Conservation (phyloP, 2,329 filamentous ascomycete species). For the Cordyceps pruinosa region DNA sequence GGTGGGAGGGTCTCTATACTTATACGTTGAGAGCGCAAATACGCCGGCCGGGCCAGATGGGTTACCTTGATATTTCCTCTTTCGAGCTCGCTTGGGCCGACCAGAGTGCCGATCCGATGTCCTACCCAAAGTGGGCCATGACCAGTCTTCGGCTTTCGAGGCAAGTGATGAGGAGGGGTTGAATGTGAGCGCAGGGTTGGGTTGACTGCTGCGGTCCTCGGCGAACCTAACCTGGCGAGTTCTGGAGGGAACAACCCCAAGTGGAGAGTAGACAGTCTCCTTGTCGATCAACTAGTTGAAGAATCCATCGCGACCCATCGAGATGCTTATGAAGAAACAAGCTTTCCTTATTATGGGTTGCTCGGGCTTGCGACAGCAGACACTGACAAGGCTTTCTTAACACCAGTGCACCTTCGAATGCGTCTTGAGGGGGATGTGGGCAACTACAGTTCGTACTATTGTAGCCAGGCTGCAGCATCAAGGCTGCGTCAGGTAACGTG, state of each 20-base stretch:
- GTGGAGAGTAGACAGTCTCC: not conserved
- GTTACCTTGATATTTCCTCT: not conserved
- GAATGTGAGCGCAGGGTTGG: not conserved
- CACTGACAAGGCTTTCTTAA: not conserved
- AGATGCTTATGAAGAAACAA: not conserved
- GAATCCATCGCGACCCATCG: not conserved
- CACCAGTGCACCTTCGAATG: too few relatives aligned
- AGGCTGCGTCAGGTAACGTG: not conserved
- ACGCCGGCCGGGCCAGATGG: not conserved
- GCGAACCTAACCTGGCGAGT: not conserved
- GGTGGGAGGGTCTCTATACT: not conserved
- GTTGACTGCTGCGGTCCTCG: slow-evolving; percentile 9
- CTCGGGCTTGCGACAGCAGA: not conserved
- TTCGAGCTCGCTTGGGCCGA: slow-evolving; percentile 5
- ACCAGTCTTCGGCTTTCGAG: slow-evolving; percentile 2
- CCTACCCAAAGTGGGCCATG: slow-evolving; percentile 6
- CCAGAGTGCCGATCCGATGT: slow-evolving; percentile 12
- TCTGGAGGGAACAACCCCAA: not conserved
- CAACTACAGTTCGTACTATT: too few relatives aligned
- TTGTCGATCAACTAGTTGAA: slow-evolving; percentile 1
- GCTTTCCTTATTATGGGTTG: not conserved
- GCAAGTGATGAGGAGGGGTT: not conserved
- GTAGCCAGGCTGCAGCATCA: too few relatives aligned
- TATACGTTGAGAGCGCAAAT: slow-evolving; percentile 1
- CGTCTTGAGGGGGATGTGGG: too few relatives aligned